Conservation (phyloP, 352 stramenopile genomes). For the Phytophthora uliginosa region DNA sequence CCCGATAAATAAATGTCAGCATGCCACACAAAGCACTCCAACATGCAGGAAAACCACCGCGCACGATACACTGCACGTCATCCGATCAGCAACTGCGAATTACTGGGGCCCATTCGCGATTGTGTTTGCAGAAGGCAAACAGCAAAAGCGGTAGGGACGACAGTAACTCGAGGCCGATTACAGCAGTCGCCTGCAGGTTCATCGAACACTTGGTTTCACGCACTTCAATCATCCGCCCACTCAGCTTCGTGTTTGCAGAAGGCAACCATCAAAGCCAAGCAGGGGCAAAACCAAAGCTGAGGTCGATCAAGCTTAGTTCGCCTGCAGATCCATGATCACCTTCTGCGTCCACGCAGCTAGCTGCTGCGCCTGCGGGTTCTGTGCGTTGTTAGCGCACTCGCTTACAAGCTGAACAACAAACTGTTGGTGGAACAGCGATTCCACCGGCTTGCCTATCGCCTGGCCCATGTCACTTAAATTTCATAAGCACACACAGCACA, state of each 20-base stretch:
- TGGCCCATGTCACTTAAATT: constrained; percentile 82
- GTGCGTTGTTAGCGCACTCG: constrained; percentile 69
- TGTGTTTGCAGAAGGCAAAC: constrained; percentile 45
- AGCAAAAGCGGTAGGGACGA: constrained; percentile 23
- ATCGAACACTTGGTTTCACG: constrained; percentile 19
- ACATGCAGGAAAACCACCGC: constrained; percentile 30
- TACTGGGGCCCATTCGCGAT: constrained; percentile 15
- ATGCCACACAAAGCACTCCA: constrained; percentile 40
- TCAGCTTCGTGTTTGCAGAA: constrained; percentile 33
- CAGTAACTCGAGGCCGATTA: constrained; percentile 18
- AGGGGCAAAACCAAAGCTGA: constrained; percentile 18
- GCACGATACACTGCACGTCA: constrained; percentile 16
- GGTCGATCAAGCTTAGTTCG: constrained; percentile 46
- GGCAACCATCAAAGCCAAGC: constrained; percentile 39
- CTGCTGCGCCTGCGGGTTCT: constrained; percentile 79
- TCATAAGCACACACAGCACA: constrained; percentile 27
- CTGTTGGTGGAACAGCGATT: constrained; percentile 68
- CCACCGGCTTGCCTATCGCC: constrained; percentile 76
- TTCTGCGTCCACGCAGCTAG: constrained; percentile 83
- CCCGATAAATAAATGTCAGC: constrained; percentile 43
- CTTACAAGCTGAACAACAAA: constrained; percentile 82
- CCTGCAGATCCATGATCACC: constrained; percentile 74
- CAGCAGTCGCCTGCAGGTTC: constrained; percentile 47
- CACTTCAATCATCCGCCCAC: constrained; percentile 8
- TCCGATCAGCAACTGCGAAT: constrained; percentile 13